Percentiles rank a stretch among this genome's conserved stretches.
These are phyloP conservation scores for Larix sibirica DNA, from an alignment of 83 land plant species.

Conservation along the genomic window DNA sequence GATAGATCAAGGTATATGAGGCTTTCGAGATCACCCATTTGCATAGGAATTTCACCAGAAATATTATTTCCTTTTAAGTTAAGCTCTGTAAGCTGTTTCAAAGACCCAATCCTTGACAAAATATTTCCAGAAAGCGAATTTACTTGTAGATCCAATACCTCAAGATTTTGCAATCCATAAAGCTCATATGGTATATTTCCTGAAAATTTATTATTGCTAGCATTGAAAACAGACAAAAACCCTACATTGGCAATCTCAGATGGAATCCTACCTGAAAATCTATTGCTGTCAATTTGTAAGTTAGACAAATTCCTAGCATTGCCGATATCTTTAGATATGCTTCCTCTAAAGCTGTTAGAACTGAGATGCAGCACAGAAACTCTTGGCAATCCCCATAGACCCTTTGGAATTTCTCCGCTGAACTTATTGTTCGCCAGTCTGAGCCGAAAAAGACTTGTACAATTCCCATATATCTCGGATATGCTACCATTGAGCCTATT, in stretches of 20 bases:
- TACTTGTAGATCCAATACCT: slow-evolving; percentile 2
- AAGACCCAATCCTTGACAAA: slow-evolving; percentile 8
- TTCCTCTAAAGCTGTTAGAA: slow-evolving; percentile 26
- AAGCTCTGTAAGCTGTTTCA: slow-evolving; percentile 12
- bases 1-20: slow-evolving; percentile 40
- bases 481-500: slow-evolving; percentile 62
- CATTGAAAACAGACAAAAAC: slow-evolving; percentile 12
- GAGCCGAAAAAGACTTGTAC: slow-evolving; percentile 33
- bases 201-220: slow-evolving; percentile 25
- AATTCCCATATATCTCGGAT: slow-evolving; percentile 46
- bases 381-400: slow-evolving; percentile 49
- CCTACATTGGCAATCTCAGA: slow-evolving; percentile 21
- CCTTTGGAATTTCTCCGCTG: slow-evolving; percentile 49
- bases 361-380: slow-evolving; percentile 29
- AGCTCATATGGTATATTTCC: slow-evolving; percentile 33
- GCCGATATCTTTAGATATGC: slow-evolving; percentile 20
- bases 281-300: slow-evolving; percentile 21
- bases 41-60: slow-evolving; percentile 35
- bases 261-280: slow-evolving; percentile 37
- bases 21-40: slow-evolving; percentile 19
- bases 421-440: slow-evolving; percentile 50
- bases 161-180: slow-evolving; percentile 9
- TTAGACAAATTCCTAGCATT: slow-evolving; percentile 21
- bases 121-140: slow-evolving; percentile 25
- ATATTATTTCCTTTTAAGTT: slow-evolving; percentile 25